Conservation (phyloP, 192 early-diverging fungal species). For the Diversispora eburnea region DNA sequence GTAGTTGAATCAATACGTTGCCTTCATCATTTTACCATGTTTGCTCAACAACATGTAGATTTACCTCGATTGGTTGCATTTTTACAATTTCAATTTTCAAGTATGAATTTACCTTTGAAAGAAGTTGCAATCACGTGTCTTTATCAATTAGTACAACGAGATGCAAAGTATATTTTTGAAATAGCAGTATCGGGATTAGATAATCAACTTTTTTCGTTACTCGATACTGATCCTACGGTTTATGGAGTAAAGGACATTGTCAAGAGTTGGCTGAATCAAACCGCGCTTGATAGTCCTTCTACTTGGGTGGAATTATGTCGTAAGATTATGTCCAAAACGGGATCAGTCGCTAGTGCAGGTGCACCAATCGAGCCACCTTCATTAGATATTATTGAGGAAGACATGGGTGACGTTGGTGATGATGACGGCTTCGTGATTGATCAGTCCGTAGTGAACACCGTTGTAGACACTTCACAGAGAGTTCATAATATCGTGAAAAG, state of each 20-base stretch:
- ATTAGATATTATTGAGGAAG: slow-evolving; percentile 32
- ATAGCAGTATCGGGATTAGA: slow-evolving; percentile 61
- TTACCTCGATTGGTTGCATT: slow-evolving; percentile 65
- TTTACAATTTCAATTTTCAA: slow-evolving; percentile 67
- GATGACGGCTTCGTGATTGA: slow-evolving; percentile 23
- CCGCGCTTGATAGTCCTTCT: slow-evolving; percentile 63
- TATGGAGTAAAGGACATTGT: slow-evolving; percentile 59
- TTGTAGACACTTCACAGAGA: neutral
- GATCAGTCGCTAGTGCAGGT: slow-evolving; percentile 38
- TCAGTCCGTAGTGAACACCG: slow-evolving; percentile 32
- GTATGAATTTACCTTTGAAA: slow-evolving; percentile 57
- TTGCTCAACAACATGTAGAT: slow-evolving; percentile 75
- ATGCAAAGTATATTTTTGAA: slow-evolving; percentile 68
- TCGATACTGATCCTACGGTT: slow-evolving; percentile 68
- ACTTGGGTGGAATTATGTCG: slow-evolving; percentile 81
- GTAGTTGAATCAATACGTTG: slow-evolving; percentile 83
- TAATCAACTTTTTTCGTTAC: slow-evolving; percentile 73
- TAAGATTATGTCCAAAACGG: slow-evolving; percentile 69
- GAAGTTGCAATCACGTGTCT: slow-evolving; percentile 80
- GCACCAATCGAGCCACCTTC: slow-evolving; percentile 23
- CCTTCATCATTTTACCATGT: slow-evolving; percentile 85
- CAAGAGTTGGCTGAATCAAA: slow-evolving; percentile 57
- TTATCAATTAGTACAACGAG: slow-evolving; percentile 77
- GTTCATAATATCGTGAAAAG: slow-evolving; percentile 1
- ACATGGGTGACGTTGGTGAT: slow-evolving; percentile 28